These are phyloP conservation scores for Coemansia sp. DNA, from an alignment of 192 early-diverging fungal species.

Conservation along the genomic window DNA sequence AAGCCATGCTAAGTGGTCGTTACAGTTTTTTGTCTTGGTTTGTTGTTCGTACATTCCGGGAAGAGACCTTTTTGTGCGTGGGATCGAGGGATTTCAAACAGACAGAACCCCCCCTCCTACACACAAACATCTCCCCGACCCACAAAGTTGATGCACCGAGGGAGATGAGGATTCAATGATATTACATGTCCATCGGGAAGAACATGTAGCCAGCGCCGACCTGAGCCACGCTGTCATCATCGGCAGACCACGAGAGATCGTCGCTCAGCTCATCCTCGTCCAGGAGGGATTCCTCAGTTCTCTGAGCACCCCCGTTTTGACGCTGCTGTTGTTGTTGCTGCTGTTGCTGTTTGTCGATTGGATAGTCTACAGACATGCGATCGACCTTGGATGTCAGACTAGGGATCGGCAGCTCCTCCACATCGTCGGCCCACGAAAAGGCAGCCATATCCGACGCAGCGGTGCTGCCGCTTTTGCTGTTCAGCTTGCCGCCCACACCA, in stretches of 20 bases:
- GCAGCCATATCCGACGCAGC: neutral
- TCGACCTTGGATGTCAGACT: conserved; percentile 18
- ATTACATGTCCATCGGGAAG: conserved; percentile 1
- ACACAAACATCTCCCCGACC: neutral
- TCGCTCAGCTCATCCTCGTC: conserved; percentile 47
- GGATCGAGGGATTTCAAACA: neutral
- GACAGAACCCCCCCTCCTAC: neutral
- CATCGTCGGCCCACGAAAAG: conserved; percentile 56
- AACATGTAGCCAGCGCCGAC: conserved; percentile 2
- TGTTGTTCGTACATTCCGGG: conserved; percentile 1
- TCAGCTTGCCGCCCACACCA: neutral
- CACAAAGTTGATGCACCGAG: neutral
- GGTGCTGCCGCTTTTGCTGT: neutral
- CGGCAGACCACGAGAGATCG: conserved; percentile 40
- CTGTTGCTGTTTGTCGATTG: conserved; percentile 1
- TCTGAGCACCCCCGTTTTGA: conserved; percentile 5
- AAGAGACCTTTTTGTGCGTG: neutral
- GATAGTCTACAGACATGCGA: conserved; percentile 7
- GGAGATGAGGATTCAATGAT: neutral
- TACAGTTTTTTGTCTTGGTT: neutral
- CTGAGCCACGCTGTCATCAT: conserved; percentile 20
- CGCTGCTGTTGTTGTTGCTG: conserved; percentile 8
- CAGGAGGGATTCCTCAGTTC: conserved; percentile 2
- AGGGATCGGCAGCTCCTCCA: conserved; percentile 52
- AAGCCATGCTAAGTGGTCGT: neutral